phyloP scores from a whole-genome alignment of 768 basidiomycete species.

The Boletus patriciae region DNA sequence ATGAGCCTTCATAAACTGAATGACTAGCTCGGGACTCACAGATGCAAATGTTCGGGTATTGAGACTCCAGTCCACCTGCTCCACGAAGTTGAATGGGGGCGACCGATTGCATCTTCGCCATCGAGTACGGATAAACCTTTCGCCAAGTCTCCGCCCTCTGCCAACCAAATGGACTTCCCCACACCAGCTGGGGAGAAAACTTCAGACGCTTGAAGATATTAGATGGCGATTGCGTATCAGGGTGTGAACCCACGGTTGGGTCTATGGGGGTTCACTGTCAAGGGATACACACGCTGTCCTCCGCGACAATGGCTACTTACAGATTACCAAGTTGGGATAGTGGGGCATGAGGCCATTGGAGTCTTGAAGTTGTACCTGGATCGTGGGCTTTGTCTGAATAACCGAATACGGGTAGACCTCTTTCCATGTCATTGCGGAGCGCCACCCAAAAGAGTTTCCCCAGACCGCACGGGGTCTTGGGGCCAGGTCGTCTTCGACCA shows the following conservation, averaged over 20 bases:
- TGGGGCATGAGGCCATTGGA: constrained; percentile 9
- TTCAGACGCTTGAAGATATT: background rate
- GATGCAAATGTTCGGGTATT: constrained; percentile 19
- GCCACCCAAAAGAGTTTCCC: constrained; percentile 29
- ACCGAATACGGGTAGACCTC: constrained; percentile 19
- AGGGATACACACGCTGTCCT: background rate
- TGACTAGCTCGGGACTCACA: constrained; percentile 12
- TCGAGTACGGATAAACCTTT: constrained; percentile 19
- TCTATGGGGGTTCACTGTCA: constrained; percentile 29
- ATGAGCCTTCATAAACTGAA: constrained; percentile 3
- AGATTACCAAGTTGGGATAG: constrained; percentile 33
- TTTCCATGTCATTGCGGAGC: constrained; percentile 20
- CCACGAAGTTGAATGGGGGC: constrained; percentile 8
- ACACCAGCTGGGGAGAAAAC: background rate
- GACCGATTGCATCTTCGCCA: background rate
- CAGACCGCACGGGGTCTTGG: constrained; percentile 14
- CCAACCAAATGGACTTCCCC: constrained; percentile 26
- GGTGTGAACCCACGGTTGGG: constrained; percentile 34
- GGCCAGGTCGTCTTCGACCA: constrained; percentile 24
- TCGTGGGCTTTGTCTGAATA: background rate
- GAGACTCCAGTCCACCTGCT: constrained; percentile 6
- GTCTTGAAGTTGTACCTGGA: constrained; percentile 9
- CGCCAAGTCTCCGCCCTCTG: constrained; percentile 14
- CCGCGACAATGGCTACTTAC: constrained; percentile 19
- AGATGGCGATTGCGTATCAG: constrained; percentile 35